phyloP scores from a whole-genome alignment of 2,329 filamentous ascomycete genomes.

The Septoria linicola region DNA sequence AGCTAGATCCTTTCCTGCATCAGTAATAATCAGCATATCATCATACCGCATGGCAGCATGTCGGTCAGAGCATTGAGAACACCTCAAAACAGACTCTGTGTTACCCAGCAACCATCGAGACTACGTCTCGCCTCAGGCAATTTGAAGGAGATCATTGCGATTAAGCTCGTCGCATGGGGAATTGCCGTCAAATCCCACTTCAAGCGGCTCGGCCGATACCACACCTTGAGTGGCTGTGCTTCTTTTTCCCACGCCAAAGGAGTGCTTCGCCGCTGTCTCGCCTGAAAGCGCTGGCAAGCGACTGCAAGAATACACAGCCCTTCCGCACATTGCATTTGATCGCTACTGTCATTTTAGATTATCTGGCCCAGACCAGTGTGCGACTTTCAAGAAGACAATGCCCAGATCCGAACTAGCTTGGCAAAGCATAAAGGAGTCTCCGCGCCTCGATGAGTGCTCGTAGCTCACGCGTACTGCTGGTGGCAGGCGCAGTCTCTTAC shows the following conservation, averaged over 20 bases:
- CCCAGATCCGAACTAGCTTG: constrained; percentile 15
- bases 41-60: constrained; percentile 3
- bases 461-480: constrained; percentile 31
- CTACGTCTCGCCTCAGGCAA: neutral
- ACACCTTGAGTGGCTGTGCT: constrained; percentile 5
- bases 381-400: neutral
- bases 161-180: constrained; percentile 5
- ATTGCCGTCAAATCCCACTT: constrained; percentile 5
- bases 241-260: neutral
- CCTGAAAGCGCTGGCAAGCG: too few relatives aligned
- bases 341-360: neutral
- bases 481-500: constrained; percentile 37
- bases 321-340: neutral
- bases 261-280: neutral
- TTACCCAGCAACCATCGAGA: constrained; percentile 9
- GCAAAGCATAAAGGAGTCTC: constrained; percentile 18
- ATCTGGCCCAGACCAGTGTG: neutral
- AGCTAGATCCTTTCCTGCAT: constrained; percentile 9
- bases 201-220: constrained; percentile 2
- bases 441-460: constrained; percentile 24
- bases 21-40: constrained; percentile 7
- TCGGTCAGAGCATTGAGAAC: constrained; percentile 10
- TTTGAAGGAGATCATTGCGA: constrained; percentile 2
- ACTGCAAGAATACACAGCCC: neutral
- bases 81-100: constrained; percentile 8